Evolutionary conservation across 2,329 filamentous ascomycete species (phyloP).

Genomic region (Bipolaris gigantea): DNA sequence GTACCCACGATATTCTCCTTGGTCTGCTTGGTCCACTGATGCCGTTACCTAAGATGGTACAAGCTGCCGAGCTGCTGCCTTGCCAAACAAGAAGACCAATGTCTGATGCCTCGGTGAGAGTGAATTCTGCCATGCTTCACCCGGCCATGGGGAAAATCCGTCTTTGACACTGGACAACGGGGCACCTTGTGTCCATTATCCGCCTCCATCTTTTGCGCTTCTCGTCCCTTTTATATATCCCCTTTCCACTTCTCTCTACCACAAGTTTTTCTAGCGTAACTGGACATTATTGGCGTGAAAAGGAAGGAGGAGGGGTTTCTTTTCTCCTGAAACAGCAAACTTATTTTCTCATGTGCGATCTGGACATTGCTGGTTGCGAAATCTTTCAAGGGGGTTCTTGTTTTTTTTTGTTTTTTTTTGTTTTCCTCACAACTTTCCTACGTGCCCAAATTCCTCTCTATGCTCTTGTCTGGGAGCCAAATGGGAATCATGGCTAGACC

Average conservation of each 20-base stretch:
- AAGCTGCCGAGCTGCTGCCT: neutral
- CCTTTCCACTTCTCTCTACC: neutral
- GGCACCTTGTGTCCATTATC: neutral
- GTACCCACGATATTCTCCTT: neutral
- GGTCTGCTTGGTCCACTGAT: neutral
- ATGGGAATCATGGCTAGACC: neutral
- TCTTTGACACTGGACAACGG: neutral
- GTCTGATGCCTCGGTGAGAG: neutral
- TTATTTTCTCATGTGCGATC: neutral
- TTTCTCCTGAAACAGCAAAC: neutral
- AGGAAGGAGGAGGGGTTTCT: neutral
- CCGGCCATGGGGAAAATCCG: neutral
- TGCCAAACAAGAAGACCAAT: neutral
- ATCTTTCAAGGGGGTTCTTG: neutral
- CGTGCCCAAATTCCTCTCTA: neutral
- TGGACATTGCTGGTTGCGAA: neutral
- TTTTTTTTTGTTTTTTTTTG: neutral
- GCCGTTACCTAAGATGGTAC: neutral
- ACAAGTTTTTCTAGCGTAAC: neutral
- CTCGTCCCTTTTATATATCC: neutral
- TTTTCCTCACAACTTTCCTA: neutral
- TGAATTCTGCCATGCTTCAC: neutral
- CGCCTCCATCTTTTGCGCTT: neutral
- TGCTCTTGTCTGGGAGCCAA: neutral
- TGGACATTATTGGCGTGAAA: conserved; percentile 2